Evolutionary conservation across 805 yeast genomes (phyloP).

Genomic region (Saccharomycopsis schoenii): DNA sequence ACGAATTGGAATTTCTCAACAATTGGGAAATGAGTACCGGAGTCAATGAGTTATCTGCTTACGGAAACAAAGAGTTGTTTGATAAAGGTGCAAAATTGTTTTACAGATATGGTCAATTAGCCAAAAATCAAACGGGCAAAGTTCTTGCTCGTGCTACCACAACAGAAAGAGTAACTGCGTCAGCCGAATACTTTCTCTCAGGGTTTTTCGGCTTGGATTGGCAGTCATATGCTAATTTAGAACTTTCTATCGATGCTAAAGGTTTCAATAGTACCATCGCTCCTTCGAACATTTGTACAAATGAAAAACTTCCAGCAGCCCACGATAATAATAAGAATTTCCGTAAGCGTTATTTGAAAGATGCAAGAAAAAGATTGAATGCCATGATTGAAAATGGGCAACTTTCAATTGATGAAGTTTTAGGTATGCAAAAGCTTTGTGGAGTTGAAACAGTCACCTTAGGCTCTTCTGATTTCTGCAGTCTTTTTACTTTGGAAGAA

Average conservation of each 20-base stretch:
- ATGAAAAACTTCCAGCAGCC: background rate
- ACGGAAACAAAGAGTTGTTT: slow-evolving; percentile 18
- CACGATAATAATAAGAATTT: background rate
- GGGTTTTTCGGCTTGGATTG: slow-evolving; percentile 35
- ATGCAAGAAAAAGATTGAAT: slow-evolving; percentile 1
- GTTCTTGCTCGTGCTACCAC: slow-evolving; percentile 28
- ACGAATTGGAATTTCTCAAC: slow-evolving; percentile 44
- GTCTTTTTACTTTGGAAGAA: slow-evolving; percentile 56
- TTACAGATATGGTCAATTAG: slow-evolving; percentile 16
- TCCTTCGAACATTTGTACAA: slow-evolving; percentile 7
- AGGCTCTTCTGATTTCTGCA: slow-evolving; percentile 60
- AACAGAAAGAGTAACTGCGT: slow-evolving; percentile 37
- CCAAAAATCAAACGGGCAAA: slow-evolving; percentile 6
- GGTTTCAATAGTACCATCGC: slow-evolving; percentile 18
- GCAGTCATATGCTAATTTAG: slow-evolving; percentile 16
- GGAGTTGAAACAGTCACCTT: slow-evolving; percentile 65
- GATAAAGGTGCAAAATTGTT: slow-evolving; percentile 15
- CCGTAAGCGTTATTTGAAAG: background rate
- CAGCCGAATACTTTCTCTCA: slow-evolving; percentile 36
- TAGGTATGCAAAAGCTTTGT: slow-evolving; percentile 47
- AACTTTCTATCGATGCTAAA: slow-evolving; percentile 13
- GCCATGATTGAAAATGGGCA: slow-evolving; percentile 28
- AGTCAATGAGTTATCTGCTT: slow-evolving; percentile 9
- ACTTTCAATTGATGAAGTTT: slow-evolving; percentile 32
- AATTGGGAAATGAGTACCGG: slow-evolving; percentile 26